Evolutionary conservation across 352 stramenopile species (phyloP).

Genomic region (Phytopythium sindhum): DNA sequence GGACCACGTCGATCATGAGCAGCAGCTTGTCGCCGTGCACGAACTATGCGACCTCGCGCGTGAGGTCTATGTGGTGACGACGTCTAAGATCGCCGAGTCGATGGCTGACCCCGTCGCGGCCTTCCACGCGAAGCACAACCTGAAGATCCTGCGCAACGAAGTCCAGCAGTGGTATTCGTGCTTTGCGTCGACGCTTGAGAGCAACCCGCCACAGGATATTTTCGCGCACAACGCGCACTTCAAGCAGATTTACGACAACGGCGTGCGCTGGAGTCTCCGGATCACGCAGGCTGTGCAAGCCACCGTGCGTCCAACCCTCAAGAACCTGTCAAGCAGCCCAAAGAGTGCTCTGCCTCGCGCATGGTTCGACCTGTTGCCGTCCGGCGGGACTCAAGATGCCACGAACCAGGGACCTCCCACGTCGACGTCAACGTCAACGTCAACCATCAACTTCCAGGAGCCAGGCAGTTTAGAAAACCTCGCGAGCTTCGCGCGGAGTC

Average conservation of each 20-base stretch:
- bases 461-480: constrained; percentile 69
- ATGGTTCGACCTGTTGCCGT: constrained; percentile 73
- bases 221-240: constrained; percentile 82
- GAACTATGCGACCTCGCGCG: constrained; percentile 72
- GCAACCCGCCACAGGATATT: constrained; percentile 65
- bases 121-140: constrained; percentile 60
- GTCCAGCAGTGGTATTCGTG: constrained; percentile 83
- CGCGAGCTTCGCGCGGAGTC: constrained; percentile 62
- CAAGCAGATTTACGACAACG: constrained; percentile 79
- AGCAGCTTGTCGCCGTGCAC: constrained; percentile 57
- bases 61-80: constrained; percentile 75
- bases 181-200: constrained; percentile 68
- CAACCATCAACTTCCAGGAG: constrained; percentile 45
- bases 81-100: constrained; percentile 72
- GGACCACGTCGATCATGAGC: constrained; percentile 69
- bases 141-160: constrained; percentile 78
- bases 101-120: constrained; percentile 70
- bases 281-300: constrained; percentile 77
- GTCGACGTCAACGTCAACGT: constrained; percentile 14
- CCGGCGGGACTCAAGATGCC: constrained; percentile 20
- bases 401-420: constrained; percentile 1
- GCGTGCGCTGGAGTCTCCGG: constrained; percentile 68
- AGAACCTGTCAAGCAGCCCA: constrained; percentile 58
- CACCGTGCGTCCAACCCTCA: constrained; percentile 72
- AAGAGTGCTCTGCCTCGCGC: constrained; percentile 68